These are phyloP conservation scores for Podila epigama DNA, from an alignment of 192 early-diverging fungal genomes.

Conservation along the genomic window DNA sequence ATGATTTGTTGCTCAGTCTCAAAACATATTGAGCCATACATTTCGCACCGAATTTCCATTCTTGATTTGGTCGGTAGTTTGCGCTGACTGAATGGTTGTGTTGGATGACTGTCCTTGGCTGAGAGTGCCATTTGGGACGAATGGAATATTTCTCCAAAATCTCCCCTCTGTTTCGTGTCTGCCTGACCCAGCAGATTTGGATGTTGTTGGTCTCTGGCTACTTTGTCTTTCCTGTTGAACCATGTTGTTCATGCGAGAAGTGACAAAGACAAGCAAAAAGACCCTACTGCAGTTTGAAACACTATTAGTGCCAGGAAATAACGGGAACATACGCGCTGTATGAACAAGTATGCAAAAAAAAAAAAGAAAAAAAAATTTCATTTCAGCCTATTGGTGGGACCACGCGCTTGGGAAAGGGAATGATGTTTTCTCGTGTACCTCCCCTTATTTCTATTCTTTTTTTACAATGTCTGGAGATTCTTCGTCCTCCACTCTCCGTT, in stretches of 20 bases:
- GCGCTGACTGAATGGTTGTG: background rate
- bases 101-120: conserved; percentile 7
- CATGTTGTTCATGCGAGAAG: too few species aligned
- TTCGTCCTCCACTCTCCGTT: background rate
- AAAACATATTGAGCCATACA: conserved; percentile 4
- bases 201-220: too few species aligned
- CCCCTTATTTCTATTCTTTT: background rate
- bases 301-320: too few species aligned
- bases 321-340: too few species aligned
- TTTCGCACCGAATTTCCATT: conserved; percentile 21
- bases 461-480: background rate
- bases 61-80: background rate
- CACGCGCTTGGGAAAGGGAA: background rate
- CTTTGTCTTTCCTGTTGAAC: too few species aligned
- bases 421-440: background rate
- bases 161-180: conserved; percentile 23
- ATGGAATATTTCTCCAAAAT: conserved; percentile 35
- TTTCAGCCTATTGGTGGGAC: background rate
- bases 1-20: background rate
- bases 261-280: too few species aligned
- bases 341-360: background rate
- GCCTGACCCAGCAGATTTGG: too few species aligned
- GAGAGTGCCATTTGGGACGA: conserved; percentile 31
- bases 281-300: too few species aligned
- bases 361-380: background rate